These are phyloP conservation scores for Sporothrix dimorphospora DNA, from an alignment of 2,329 filamentous ascomycete species.

Conservation along the genomic window DNA sequence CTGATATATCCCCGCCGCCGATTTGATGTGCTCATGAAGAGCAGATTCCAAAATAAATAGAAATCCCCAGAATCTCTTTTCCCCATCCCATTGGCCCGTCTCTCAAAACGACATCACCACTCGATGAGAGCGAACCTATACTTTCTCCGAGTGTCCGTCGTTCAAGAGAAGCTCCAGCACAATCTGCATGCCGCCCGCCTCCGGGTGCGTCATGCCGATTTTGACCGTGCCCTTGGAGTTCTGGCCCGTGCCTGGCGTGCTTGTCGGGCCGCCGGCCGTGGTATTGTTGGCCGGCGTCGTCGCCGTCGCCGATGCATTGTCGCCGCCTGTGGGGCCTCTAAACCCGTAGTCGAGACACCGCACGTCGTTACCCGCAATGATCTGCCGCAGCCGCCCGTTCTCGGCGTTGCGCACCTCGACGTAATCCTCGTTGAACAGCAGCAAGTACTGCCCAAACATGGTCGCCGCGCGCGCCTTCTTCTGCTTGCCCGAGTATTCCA, in stretches of 20 bases:
- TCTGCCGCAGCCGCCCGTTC: conserved; percentile 89
- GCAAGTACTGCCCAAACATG: conserved; percentile 86
- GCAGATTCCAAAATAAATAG: neutral
- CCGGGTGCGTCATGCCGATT: conserved; percentile 92
- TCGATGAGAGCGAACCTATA: conserved; percentile 13
- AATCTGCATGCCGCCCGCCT: conserved; percentile 80
- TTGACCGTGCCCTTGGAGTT: conserved; percentile 78
- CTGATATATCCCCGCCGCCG: neutral
- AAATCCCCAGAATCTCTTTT: neutral
- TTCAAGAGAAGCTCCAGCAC: conserved; percentile 92
- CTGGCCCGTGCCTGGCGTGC: conserved; percentile 39
- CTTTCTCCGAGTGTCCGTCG: conserved; percentile 69
- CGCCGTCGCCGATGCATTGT: conserved; percentile 40
- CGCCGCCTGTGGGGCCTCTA: conserved; percentile 58
- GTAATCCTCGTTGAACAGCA: conserved; percentile 95
- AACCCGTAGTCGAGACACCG: conserved; percentile 86
- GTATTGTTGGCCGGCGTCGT: neutral
- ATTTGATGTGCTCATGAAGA: neutral
- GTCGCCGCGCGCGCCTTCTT: conserved; percentile 79
- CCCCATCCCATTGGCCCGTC: neutral
- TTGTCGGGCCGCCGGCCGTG: neutral
- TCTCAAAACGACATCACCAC: neutral
- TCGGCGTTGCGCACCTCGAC: conserved; percentile 96
- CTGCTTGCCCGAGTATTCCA: conserved; percentile 95
- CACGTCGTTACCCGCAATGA: conserved; percentile 89